These are phyloP conservation scores for Gomphus sp. DNA, from an alignment of 1,284 basidiomycete genomes.

Conservation along the genomic window DNA sequence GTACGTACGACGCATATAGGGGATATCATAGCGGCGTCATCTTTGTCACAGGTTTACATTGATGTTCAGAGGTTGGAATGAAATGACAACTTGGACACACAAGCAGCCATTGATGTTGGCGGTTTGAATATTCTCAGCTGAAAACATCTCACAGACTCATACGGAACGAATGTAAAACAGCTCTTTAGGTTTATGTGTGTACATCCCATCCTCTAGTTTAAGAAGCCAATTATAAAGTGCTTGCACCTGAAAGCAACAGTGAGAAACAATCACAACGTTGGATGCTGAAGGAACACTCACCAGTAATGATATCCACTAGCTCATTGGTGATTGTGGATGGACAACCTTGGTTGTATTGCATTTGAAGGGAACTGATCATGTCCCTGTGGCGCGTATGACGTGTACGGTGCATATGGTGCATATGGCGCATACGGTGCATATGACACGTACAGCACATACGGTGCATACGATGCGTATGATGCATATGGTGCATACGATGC, in stretches of 20 bases:
- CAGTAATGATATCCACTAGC: constrained; percentile 91
- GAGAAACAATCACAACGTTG: neutral
- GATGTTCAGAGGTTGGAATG: no score
- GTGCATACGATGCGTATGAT: no score
- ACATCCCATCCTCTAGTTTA: neutral
- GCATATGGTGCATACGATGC: no score
- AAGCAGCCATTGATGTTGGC: no score
- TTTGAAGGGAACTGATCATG: constrained; percentile 81
- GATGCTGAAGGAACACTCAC: constrained; percentile 28
- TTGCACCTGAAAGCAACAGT: constrained; percentile 7
- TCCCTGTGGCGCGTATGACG: no score
- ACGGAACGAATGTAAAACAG: neutral
- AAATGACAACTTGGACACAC: no score
- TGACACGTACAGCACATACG: no score
- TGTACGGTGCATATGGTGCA: no score
- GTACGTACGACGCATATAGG: no score
- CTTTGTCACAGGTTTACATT: no score
- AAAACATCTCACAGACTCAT: no score
- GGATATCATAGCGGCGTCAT: neutral
- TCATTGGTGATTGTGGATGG: constrained; percentile 98
- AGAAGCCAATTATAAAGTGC: constrained; percentile 5
- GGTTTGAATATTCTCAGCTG: neutral
- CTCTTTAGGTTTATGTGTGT: neutral
- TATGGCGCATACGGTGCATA: no score
- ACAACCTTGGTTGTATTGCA: constrained; percentile 98